Evolutionary conservation across 768 basidiomycete species (phyloP), one percentile per base, ranked within the genome.

Genomic region (Naganishia kalamii): DNA sequence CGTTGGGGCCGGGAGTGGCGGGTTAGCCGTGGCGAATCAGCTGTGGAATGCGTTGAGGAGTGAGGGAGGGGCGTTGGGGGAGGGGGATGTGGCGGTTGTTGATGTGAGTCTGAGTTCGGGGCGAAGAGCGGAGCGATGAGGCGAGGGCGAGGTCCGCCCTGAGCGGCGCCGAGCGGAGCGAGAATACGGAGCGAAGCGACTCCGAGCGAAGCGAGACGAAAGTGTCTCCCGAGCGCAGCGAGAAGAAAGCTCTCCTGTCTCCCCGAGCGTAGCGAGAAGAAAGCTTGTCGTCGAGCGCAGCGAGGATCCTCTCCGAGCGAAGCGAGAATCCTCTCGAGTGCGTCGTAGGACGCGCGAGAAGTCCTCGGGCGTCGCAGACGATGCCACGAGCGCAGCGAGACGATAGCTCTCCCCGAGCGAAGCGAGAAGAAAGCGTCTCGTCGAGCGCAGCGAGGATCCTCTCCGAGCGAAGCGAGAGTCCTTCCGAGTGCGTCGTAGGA

Each of bases 1-100:
- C 44, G 81, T 97, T 23, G 94, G 94, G 60, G 92, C 83, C 77
- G 94, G 94, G 86, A 73, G 70, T 29, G 90, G 83, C 59, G 92
- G 92, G 40, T 76, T 96, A 47, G 83, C 86, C 43, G 87, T 88
- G 37, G 91, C 93, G 40, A 87, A 89, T 70, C 92, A 97, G 79
- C 85, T 98, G 49, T 89, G 87, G 75, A 81, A 90, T 71, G 83
- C 86, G 32, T 92, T 96, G 76, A 82, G 83, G 68, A 80, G 82
- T 13, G 85, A 87, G 47, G 87, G 86, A 10, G 86, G 87, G 68
- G 77, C 83, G 30, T 76, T 96, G 40, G 84, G 82, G 44, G 77
- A 81, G 21, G 88, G 86, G 25, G 93, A 97, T 75, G 85, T 98
- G 49, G 89, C 85, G 6, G 87, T 98, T 62, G 79, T 96, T 33